These are phyloP conservation scores for Oldenlandia corymbosa DNA, from an alignment of 257 asterid species.

Conservation along the genomic window DNA sequence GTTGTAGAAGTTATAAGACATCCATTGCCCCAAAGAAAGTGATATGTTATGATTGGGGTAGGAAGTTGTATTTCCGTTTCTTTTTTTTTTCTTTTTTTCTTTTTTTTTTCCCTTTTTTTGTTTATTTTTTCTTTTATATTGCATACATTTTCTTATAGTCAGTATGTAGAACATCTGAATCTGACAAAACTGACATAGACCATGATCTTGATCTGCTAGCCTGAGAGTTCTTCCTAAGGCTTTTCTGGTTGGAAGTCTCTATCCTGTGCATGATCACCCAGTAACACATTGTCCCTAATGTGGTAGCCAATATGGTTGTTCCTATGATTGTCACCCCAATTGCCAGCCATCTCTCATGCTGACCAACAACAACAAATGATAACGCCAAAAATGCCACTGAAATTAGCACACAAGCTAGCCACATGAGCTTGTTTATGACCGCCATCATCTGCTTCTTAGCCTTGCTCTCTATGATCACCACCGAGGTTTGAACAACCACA, in stretches of 20 bases:
- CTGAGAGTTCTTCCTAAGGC: slow-evolving; percentile 31
- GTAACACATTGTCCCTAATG: slow-evolving; percentile 45
- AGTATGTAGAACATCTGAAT: slow-evolving; percentile 51
- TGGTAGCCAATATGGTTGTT: slow-evolving; percentile 38
- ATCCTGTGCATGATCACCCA: slow-evolving; percentile 49
- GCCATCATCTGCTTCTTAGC: slow-evolving; percentile 62
- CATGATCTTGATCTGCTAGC: slow-evolving; percentile 34
- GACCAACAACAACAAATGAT: slow-evolving; percentile 39
- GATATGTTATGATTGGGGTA: not conserved
- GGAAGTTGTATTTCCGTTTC: slow-evolving; percentile 7
- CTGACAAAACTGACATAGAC: slow-evolving; percentile 45
- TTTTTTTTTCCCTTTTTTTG: not conserved
- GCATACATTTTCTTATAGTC: slow-evolving; percentile 81
- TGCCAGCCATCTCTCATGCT: slow-evolving; percentile 38
- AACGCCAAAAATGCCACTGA: slow-evolving; percentile 44
- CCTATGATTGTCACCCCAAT: slow-evolving; percentile 47
- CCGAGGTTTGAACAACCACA: slow-evolving; percentile 47
- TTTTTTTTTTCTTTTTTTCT: not conserved
- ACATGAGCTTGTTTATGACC: slow-evolving; percentile 47
- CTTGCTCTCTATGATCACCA: slow-evolving; percentile 43
- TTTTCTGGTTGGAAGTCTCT: slow-evolving; percentile 27
- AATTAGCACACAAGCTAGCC: slow-evolving; percentile 46
- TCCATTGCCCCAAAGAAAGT: slow-evolving; percentile 12
- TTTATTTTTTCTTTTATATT: slow-evolving; percentile 28
- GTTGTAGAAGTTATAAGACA: slow-evolving; percentile 2